Evolutionary conservation across 2,329 filamentous ascomycete species (phyloP), one percentile per base, ranked within the genome.

Genomic region (Neofusicoccum parvum): DNA sequence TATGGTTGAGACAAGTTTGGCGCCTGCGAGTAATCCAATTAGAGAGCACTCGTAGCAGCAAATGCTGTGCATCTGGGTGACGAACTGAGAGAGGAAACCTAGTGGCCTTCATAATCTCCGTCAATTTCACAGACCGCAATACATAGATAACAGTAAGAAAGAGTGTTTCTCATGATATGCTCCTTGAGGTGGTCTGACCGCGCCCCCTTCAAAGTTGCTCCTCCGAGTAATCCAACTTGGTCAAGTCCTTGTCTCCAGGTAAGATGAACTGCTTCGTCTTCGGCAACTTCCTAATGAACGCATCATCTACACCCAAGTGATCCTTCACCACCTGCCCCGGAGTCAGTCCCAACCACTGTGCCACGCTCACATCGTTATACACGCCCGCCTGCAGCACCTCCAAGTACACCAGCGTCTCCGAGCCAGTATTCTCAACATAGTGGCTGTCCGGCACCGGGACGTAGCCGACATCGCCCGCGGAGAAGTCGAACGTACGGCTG

Each of bases 351-450:
- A 88, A 88, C 86, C 86, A 87, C 74, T 88, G 85, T 0, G 83
- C 81, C 4, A 86, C 81, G 64, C 81, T 83, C 65, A 87, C 82
- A 67, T 87, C 85, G 14, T 80, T 80, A 67, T 85, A 86, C 60
- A 78, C 77, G 27, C 23, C 23, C 23, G 23, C 23, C 23, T 23
- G 23, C 3, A 23, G 23, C 23, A 23, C 23, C 23, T 23, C 23
- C 23, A 23, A 23, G 23, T 23, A 23, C 23, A 23, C 23, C 23
- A 23, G 23, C 3, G 23, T 23, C 23, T 23, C 23, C 23, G 23
- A 23, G 74, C 72, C 3, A 85, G 82, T 87, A 70, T 88, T 89
- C 75, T 89, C 86, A 17, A 89, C 77, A 68, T 88, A 89, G 71
- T 89, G 87, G 0, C 83, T 81, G 45, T 81, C 79, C 0, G 81